Percentiles rank a stretch among this genome's conserved stretches.
phyloP scores from a whole-genome alignment of 2,329 filamentous ascomycete genomes.

The Phialemoniopsis sp. region DNA sequence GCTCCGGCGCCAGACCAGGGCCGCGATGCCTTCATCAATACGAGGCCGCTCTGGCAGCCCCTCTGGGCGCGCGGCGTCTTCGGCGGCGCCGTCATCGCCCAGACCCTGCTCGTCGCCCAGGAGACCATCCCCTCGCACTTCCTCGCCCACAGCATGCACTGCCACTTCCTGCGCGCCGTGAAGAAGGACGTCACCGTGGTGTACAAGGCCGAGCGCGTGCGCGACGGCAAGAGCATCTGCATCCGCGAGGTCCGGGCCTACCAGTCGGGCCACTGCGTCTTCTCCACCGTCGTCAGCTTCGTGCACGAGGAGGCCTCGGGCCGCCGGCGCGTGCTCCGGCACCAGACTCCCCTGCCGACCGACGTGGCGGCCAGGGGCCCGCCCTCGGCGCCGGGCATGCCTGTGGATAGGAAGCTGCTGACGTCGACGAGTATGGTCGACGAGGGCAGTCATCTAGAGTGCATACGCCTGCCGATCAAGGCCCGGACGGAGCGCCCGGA shows the following conservation, averaged over 20 bases:
- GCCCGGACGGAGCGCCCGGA: too few relatives aligned
- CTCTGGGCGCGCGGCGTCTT: slow-evolving; percentile 7
- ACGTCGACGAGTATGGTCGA: background rate
- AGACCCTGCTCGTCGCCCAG: slow-evolving; percentile 2
- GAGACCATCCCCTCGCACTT: background rate
- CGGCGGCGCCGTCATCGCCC: slow-evolving; percentile 5
- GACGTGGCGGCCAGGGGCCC: background rate
- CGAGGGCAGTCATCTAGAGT: background rate
- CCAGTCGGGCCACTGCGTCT: slow-evolving; percentile 2
- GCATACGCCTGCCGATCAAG: background rate
- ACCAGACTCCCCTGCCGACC: background rate
- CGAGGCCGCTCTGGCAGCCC: slow-evolving; percentile 1
- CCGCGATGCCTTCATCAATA: background rate
- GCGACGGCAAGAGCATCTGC: slow-evolving; percentile 1
- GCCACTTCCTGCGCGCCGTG: slow-evolving; percentile 3
- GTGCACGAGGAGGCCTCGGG: background rate
- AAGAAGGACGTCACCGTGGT: background rate
- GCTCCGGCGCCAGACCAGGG: background rate
- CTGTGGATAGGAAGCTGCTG: background rate
- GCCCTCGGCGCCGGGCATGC: background rate
- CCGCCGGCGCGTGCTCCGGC: background rate
- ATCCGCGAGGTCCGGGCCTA: background rate
- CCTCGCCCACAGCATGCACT: slow-evolving; percentile 8
- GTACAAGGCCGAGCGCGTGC: slow-evolving; percentile 3
- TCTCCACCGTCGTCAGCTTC: slow-evolving; percentile 2